A percentile compares a stretch with the other conserved stretches of the same genome.
Evolutionary conservation across 352 stramenopile species (phyloP).

Genomic region (Phytopythium boreale): DNA sequence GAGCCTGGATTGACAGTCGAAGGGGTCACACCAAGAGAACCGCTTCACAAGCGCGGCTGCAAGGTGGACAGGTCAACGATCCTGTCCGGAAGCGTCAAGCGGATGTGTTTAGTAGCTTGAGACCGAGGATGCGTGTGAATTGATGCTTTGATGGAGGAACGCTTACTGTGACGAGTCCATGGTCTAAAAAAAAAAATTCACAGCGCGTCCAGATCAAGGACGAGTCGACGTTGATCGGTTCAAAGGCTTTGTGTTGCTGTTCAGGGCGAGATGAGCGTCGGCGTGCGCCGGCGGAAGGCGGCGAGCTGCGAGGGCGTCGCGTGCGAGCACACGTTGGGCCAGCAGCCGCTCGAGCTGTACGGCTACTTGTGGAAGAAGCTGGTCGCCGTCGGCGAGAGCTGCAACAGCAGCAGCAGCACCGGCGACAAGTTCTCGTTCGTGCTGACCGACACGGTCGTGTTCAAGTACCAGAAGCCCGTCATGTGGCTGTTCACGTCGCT

Average conservation of each 20-base stretch:
- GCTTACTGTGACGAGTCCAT: too few species aligned
- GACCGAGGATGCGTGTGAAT: too few species aligned
- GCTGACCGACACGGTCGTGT: constrained; percentile 65
- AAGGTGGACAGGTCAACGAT: too few species aligned
- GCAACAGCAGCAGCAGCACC: not conserved
- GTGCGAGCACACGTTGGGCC: constrained; percentile 57
- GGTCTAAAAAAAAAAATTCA: not conserved
- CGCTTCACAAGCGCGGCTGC: too few species aligned
- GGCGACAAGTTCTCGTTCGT: constrained; percentile 45
- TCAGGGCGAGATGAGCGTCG: not conserved
- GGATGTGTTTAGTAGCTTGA: too few species aligned
- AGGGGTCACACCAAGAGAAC: too few species aligned
- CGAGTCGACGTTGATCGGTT: not conserved
- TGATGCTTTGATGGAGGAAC: too few species aligned
- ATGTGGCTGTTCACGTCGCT: constrained; percentile 77
- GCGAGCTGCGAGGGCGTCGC: constrained; percentile 56
- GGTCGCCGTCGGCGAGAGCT: constrained; percentile 9
- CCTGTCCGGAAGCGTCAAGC: too few species aligned
- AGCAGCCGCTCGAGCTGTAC: constrained; percentile 65
- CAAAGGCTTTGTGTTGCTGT: not conserved
- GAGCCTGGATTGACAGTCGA: too few species aligned
- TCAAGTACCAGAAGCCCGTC: constrained; percentile 63
- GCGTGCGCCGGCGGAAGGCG: constrained; percentile 23
- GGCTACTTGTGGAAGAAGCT: constrained; percentile 55
- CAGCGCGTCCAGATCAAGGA: not conserved